Percentiles rank a stretch among this genome's conserved stretches.
Conservation (phyloP, 345 rosid genomes). For the Capsella bursapastoris region DNA sequence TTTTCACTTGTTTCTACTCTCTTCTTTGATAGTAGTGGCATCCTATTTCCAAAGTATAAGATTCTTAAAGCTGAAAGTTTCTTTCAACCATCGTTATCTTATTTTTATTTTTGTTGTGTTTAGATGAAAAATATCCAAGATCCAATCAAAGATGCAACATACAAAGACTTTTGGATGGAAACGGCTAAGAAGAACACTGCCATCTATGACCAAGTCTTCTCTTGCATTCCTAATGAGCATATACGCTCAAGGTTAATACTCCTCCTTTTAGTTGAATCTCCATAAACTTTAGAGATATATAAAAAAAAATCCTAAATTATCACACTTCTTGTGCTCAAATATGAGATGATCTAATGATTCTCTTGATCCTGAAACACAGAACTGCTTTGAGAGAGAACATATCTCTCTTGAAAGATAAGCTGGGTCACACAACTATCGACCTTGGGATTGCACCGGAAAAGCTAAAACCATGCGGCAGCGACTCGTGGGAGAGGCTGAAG, state of each 20-base stretch:
- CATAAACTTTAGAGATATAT: not conserved
- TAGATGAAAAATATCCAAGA: constrained; percentile 68
- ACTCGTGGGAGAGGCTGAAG: constrained; percentile 60
- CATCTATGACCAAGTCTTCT: constrained; percentile 76
- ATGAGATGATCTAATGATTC: not conserved
- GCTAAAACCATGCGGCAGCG: constrained; percentile 51
- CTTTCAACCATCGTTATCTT: not conserved
- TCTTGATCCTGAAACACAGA: constrained; percentile 49
- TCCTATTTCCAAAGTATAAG: not conserved
- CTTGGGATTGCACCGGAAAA: constrained; percentile 75
- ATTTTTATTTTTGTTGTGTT: not conserved
- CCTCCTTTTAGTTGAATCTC: not conserved
- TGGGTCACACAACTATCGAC: constrained; percentile 78
- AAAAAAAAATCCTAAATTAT: not conserved
- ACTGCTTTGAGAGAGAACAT: constrained; percentile 65
- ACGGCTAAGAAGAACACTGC: constrained; percentile 76
- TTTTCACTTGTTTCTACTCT: not conserved
- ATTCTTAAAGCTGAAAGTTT: not conserved
- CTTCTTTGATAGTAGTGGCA: constrained; percentile 3
- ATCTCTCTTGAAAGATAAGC: constrained; percentile 64
- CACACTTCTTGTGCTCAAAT: not conserved
- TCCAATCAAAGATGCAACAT: constrained; percentile 70
- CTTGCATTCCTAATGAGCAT: constrained; percentile 80
- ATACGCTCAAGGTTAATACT: constrained; percentile 65
- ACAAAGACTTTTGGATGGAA: constrained; percentile 68